These are phyloP conservation scores for Scutellaria barbata DNA, from an alignment of 257 asterid genomes.

Conservation along the genomic window DNA sequence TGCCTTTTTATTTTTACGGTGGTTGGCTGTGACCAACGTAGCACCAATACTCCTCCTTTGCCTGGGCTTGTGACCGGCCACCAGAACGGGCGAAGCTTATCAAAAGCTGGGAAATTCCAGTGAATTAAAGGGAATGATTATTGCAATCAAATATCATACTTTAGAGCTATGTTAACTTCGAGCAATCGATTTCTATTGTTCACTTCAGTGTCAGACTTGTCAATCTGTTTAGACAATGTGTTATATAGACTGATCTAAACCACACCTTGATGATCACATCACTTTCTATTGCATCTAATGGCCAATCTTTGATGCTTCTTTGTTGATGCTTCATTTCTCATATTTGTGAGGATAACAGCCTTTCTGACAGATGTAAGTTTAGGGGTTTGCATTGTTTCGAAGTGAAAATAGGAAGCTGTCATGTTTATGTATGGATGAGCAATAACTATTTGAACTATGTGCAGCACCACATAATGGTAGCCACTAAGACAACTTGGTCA, in stretches of 20 bases:
- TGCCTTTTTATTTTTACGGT: too few relatives aligned
- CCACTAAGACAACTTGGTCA: conserved; percentile 23
- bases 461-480: conserved; percentile 19
- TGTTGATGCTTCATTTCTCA: background rate
- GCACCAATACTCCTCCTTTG: too few relatives aligned
- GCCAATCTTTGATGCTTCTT: background rate
- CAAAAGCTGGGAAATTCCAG: background rate
- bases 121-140: background rate
- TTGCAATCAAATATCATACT: too few relatives aligned
- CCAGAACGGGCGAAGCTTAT: background rate
- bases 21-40: too few relatives aligned
- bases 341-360: background rate
- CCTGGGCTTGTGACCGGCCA: too few relatives aligned
- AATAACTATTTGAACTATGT: background rate
- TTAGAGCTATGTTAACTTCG: background rate
- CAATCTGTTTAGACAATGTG: background rate
- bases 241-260: background rate
- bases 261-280: background rate
- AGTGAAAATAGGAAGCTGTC: conserved; percentile 1
- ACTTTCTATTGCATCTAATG: background rate
- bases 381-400: background rate
- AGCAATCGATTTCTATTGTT: background rate
- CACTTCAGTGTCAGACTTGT: background rate
- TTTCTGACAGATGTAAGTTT: conserved; percentile 3
- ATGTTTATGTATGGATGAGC: background rate